Conservation (phyloP, 2,329 filamentous ascomycete genomes). For the Chrysoporthe deuterocubensis region DNA sequence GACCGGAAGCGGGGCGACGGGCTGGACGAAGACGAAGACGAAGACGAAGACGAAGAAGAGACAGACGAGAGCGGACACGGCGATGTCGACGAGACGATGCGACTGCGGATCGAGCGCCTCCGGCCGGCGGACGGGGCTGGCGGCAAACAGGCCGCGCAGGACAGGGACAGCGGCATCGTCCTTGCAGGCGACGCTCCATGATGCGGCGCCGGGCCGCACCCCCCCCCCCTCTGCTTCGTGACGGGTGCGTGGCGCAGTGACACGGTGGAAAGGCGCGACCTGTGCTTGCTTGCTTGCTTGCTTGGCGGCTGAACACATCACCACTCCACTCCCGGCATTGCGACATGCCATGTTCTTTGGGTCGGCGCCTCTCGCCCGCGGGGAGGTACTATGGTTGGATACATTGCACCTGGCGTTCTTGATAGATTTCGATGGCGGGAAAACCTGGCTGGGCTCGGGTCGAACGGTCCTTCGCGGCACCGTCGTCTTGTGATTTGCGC, state of each 20-base stretch:
- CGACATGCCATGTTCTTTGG: slow-evolving; percentile 5
- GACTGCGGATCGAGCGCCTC: slow-evolving; percentile 26
- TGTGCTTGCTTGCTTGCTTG: neutral
- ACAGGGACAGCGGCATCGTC: slow-evolving; percentile 29
- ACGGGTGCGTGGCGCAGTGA: neutral
- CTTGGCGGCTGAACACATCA: neutral
- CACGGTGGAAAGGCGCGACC: neutral
- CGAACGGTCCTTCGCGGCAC: slow-evolving; percentile 6
- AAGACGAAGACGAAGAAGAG: neutral
- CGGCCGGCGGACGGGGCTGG: slow-evolving; percentile 12
- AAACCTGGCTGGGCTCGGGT: slow-evolving; percentile 20
- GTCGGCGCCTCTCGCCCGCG: slow-evolving; percentile 4
- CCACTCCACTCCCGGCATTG: slow-evolving; percentile 11
- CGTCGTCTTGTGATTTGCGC: neutral
- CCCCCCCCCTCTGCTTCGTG: neutral
- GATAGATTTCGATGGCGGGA: slow-evolving; percentile 5
- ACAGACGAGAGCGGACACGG: slow-evolving; percentile 5
- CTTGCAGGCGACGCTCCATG: slow-evolving; percentile 24
- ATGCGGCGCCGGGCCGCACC: neutral
- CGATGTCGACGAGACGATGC: slow-evolving; percentile 27
- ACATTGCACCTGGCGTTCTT: slow-evolving; percentile 23
- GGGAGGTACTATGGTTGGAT: slow-evolving; percentile 12
- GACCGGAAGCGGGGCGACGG: slow-evolving; percentile 7
- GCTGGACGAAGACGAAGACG: slow-evolving; percentile 16
- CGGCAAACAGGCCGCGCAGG: slow-evolving; percentile 24